A percentile compares a stretch with the other conserved stretches of the same genome.
Evolutionary conservation across 306 rosid species (phyloP).

Genomic region (Begonia fuchsioides): DNA sequence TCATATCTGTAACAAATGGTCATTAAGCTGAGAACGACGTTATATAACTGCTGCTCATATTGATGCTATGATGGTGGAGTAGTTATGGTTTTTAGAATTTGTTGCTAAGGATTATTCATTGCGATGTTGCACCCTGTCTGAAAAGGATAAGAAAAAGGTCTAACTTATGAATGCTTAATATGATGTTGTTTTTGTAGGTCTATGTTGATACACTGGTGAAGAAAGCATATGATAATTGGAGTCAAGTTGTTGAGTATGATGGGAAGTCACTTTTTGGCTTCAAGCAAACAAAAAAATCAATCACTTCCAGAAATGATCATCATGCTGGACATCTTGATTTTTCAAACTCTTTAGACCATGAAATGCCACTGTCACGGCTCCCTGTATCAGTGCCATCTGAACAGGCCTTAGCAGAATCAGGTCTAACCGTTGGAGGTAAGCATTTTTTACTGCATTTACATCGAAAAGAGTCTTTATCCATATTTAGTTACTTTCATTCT

Average conservation of each 20-base stretch:
- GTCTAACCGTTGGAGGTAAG: conserved; percentile 36
- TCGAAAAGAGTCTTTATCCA: too few relatives aligned
- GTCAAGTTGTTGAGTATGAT: conserved; percentile 70
- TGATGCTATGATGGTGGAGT: too few relatives aligned
- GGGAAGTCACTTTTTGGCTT: conserved; percentile 42
- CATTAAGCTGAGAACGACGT: too few relatives aligned
- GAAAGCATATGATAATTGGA: conserved; percentile 86
- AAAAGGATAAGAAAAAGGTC: too few relatives aligned
- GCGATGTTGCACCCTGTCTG: too few relatives aligned
- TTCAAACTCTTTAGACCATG: conserved; percentile 41
- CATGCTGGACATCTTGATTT: conserved; percentile 30
- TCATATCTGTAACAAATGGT: too few relatives aligned
- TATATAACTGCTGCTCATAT: too few relatives aligned
- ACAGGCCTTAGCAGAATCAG: conserved; percentile 37
- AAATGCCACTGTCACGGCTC: conserved; percentile 10
- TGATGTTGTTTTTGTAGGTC: conserved; percentile 30
- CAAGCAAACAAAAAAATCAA: conserved; percentile 32
- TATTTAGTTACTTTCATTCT: too few relatives aligned
- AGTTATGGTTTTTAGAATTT: too few relatives aligned
- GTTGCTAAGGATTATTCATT: too few relatives aligned
- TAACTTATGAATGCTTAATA: not conserved
- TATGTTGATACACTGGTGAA: conserved; percentile 73
- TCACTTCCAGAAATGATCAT: conserved; percentile 28
- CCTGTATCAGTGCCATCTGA: conserved; percentile 18
- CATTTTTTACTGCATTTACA: conserved; percentile 5